Base-by-base conservation (phyloP, 1,284 basidiomycete genomes). In the Vanrija humicola region DNA sequence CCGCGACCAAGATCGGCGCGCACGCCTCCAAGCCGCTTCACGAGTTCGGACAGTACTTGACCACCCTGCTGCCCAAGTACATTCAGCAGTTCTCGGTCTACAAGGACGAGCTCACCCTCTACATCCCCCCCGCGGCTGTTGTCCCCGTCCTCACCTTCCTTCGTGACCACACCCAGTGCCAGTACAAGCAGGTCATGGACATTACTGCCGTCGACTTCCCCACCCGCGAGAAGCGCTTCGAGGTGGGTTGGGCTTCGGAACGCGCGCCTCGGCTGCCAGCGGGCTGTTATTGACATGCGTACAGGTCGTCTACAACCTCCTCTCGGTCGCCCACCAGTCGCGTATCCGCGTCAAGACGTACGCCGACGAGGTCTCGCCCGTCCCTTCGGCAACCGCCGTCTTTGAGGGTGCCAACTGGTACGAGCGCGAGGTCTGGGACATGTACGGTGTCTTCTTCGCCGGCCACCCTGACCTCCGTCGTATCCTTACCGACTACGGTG, bases 261-360 rank as follows among this genome's bases (percentile, higher is more conserved):
- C 34, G 28, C 29, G 12, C 12, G 29, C 29, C 29, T 34, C 10
- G 44, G 23, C 19, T 12, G 43, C 6, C 34, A 12, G 5, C 12
- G 6, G 34, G 12, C 1, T 14, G 34, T 7, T 29, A 15, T 52
- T 21, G 15, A 8, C 7, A 39, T n/a, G 39, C 14, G 23, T 6
- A n/a, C 62, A 77, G 75, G 86, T 98, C 52, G 92, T 96, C 38
- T 99, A 99, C 79, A 89, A 98, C 79, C 79, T 99, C 62, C 80
- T 98, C 64, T 93, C 89, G 68, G 78, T 93, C 66, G 85, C 86
- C 29, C 79, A 81, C 74, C 80, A 81, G 64, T 79, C 80, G 25
- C 83, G 96, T 63, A 90, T 99, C 72, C 82, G 96, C 54, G 93
- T 99, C 66, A 99, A 98, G 84, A 98, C 96, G 0, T 98, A 96